Percentiles rank a stretch among this genome's conserved stretches.
phyloP scores from a whole-genome alignment of 257 asterid genomes.

The Rauvolfia tetraphylla region DNA sequence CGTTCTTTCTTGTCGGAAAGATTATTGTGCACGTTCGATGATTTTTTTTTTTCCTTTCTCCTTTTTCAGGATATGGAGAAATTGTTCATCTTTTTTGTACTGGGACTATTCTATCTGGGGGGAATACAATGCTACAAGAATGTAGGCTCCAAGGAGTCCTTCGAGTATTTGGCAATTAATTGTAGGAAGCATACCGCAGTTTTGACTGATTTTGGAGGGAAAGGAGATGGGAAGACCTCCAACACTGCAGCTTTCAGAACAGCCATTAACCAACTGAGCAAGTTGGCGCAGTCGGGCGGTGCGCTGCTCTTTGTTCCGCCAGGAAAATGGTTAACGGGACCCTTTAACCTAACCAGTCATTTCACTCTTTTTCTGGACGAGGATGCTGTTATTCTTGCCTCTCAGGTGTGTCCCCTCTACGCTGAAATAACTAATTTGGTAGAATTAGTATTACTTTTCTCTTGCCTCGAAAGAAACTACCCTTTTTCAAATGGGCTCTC shows the following conservation, averaged over 20 bases:
- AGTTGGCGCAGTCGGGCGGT: slow-evolving; percentile 59
- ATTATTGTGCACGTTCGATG: too few species aligned
- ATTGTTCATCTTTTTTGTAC: slow-evolving; percentile 8
- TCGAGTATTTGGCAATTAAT: slow-evolving; percentile 34
- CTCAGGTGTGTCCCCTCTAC: slow-evolving; percentile 48
- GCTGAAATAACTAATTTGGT: not conserved
- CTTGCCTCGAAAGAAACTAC: not conserved
- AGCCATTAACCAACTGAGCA: slow-evolving; percentile 60
- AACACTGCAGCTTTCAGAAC: slow-evolving; percentile 70
- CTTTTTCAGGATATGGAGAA: slow-evolving; percentile 26
- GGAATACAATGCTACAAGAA: slow-evolving; percentile 14
- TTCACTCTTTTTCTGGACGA: slow-evolving; percentile 81
- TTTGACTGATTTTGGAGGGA: slow-evolving; percentile 79
- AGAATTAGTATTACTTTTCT: not conserved
- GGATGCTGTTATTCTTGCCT: slow-evolving; percentile 71
- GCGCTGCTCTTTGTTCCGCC: slow-evolving; percentile 80
- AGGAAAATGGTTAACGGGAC: slow-evolving; percentile 81
- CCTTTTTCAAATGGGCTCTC: not conserved
- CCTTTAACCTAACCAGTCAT: slow-evolving; percentile 79
- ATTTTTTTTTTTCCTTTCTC: not conserved
- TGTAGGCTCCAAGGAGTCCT: not conserved
- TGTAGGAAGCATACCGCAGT: slow-evolving; percentile 44
- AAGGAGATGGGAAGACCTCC: slow-evolving; percentile 67
- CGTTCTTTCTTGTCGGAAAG: too few species aligned
- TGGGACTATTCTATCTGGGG: slow-evolving; percentile 34